phyloP scores from a whole-genome alignment of 106 monocot species.

The Dendrobium officinale region DNA sequence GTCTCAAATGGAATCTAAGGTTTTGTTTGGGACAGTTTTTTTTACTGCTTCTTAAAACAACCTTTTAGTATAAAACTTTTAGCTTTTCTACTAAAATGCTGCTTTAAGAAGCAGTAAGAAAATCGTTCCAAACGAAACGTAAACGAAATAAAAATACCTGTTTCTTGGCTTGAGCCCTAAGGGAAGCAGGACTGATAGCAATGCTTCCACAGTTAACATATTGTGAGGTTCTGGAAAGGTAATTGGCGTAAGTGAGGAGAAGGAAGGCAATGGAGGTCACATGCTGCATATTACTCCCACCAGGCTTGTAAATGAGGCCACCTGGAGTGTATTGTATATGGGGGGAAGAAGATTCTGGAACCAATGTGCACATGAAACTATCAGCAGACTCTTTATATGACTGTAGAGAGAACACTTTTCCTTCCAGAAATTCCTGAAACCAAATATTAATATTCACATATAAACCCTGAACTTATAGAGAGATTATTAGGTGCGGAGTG shows the following conservation, averaged over 20 bases:
- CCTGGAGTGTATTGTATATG: conserved; percentile 78
- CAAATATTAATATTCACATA: background rate
- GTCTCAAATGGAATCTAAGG: too few species aligned
- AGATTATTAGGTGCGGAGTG: too few species aligned
- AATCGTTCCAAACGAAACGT: too few species aligned
- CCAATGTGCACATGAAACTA: conserved; percentile 86
- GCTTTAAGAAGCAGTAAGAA: too few species aligned
- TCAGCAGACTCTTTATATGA: conserved; percentile 90
- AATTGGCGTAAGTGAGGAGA: conserved; percentile 75
- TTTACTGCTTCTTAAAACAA: too few species aligned
- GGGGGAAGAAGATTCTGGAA: conserved; percentile 67
- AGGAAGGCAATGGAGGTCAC: conserved; percentile 92
- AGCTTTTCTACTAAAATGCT: too few species aligned
- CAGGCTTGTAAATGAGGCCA: conserved; percentile 85
- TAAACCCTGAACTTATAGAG: too few species aligned
- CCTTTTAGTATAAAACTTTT: too few species aligned
- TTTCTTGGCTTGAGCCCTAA: conserved; percentile 66
- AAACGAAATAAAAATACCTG: conserved; percentile 36
- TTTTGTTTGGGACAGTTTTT: too few species aligned
- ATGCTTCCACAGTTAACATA: conserved; percentile 66
- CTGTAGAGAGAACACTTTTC: conserved; percentile 40
- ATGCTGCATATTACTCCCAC: conserved; percentile 98
- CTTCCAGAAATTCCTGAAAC: conserved; percentile 71
- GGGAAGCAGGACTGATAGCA: conserved; percentile 42
- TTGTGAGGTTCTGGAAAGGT: conserved; percentile 53